Percentiles rank a stretch among this genome's conserved stretches.
phyloP scores from a whole-genome alignment of 2,329 filamentous ascomycete genomes.

The Fusarium fujikuroi region DNA sequence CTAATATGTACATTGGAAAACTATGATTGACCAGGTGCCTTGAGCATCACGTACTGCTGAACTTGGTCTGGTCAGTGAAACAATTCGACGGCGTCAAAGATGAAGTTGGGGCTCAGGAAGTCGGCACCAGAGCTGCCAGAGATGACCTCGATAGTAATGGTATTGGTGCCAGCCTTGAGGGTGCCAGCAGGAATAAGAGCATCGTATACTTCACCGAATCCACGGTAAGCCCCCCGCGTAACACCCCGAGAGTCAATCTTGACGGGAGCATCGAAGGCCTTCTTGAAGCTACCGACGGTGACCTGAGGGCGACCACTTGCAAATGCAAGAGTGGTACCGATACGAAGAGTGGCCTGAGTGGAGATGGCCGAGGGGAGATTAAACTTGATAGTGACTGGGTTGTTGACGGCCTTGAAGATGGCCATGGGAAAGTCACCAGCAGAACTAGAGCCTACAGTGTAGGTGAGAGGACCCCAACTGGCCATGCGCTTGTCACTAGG shows the following conservation, averaged over 20 bases:
- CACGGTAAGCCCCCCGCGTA: slow-evolving; percentile 73
- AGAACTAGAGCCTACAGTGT: slow-evolving; percentile 67
- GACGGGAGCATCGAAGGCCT: slow-evolving; percentile 60
- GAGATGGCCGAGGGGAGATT: slow-evolving; percentile 60
- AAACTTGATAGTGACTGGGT: slow-evolving; percentile 70
- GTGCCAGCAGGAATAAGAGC: slow-evolving; percentile 68
- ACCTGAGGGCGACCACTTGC: slow-evolving; percentile 66
- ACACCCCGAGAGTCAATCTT: slow-evolving; percentile 74
- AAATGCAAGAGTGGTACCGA: slow-evolving; percentile 73
- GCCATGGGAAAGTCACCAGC: slow-evolving; percentile 72
- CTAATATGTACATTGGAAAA: slow-evolving; percentile 39
- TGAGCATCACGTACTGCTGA: not conserved
- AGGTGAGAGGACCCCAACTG: slow-evolving; percentile 68
- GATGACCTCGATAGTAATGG: slow-evolving; percentile 68
- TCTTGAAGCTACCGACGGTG: slow-evolving; percentile 65
- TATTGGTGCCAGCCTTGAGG: slow-evolving; percentile 69
- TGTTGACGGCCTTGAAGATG: slow-evolving; percentile 69
- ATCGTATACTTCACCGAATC: slow-evolving; percentile 72
- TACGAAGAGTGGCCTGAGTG: slow-evolving; percentile 67
- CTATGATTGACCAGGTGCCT: not conserved
- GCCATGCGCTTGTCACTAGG: slow-evolving; percentile 73
- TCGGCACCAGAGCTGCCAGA: slow-evolving; percentile 67
- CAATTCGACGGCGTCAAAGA: slow-evolving; percentile 45
- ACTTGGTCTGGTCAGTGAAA: slow-evolving; percentile 28
- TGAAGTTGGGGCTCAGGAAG: slow-evolving; percentile 68